phyloP scores from a whole-genome alignment of 352 stramenopile species.

The Pythium vanterpoolii region DNA sequence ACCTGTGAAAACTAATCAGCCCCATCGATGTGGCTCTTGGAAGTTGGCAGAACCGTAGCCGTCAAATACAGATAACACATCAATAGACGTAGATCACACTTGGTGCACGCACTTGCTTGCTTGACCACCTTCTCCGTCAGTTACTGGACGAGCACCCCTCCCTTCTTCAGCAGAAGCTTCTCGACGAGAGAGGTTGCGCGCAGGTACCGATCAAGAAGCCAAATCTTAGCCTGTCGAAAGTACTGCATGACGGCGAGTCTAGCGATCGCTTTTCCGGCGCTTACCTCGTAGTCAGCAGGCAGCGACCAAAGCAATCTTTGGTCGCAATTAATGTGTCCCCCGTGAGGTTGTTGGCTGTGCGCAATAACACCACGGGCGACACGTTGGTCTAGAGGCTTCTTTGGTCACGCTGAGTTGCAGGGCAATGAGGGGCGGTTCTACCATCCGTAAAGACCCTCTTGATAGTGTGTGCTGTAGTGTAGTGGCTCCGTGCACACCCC shows the following conservation, averaged over 20 bases:
- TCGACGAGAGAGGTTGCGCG: not conserved
- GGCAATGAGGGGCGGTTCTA: no score
- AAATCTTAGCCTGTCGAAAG: constrained; percentile 9
- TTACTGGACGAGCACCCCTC: not conserved
- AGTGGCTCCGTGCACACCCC: no score
- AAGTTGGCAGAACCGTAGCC: no score
- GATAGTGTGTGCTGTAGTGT: no score
- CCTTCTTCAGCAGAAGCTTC: not conserved
- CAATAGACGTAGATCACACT: not conserved
- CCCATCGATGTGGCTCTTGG: no score
- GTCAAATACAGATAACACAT: not conserved
- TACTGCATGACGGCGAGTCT: constrained; percentile 5
- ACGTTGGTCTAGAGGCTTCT: no score
- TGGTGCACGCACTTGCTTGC: not conserved
- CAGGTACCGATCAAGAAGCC: not conserved
- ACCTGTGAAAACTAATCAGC: no score
- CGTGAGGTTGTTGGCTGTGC: no score
- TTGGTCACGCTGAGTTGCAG: no score
- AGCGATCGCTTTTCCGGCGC: not conserved
- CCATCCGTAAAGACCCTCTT: no score
- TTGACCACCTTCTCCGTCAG: not conserved
- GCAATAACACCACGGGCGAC: no score
- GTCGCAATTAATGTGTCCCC: no score
- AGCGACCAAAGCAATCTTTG: not conserved
- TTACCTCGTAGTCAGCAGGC: not conserved